phyloP scores from a whole-genome alignment of 2,329 filamentous ascomycete species.

The Pseudogymnoascus sp. region DNA sequence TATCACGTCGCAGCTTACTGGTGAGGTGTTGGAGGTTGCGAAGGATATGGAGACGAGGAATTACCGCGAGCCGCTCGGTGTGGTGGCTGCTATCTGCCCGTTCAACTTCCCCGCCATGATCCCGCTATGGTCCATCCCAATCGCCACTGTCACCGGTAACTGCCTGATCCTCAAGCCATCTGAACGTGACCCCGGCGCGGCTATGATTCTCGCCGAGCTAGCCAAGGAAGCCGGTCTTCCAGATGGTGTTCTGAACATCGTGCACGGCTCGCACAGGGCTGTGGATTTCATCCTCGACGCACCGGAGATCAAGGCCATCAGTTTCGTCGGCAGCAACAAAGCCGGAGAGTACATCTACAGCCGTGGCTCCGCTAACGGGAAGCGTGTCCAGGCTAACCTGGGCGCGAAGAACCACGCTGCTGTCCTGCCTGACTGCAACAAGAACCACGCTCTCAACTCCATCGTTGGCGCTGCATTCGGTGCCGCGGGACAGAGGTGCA shows the following conservation, averaged over 20 bases:
- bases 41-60: slow-evolving; percentile 86
- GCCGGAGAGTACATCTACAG: slow-evolving; percentile 81
- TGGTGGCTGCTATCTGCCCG: slow-evolving; percentile 77
- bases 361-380: slow-evolving; percentile 73
- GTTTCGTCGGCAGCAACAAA: slow-evolving; percentile 81
- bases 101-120: slow-evolving; percentile 95
- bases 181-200: slow-evolving; percentile 74
- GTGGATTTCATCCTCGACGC: slow-evolving; percentile 84
- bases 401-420: slow-evolving; percentile 86
- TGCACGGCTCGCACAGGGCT: slow-evolving; percentile 72
- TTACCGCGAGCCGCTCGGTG: slow-evolving; percentile 73
- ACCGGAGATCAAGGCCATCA: slow-evolving; percentile 76
- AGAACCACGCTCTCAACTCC: slow-evolving; percentile 80
- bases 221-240: slow-evolving; percentile 75
- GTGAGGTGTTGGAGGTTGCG: slow-evolving; percentile 74
- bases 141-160: slow-evolving; percentile 77
- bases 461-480: slow-evolving; percentile 79
- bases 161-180: slow-evolving; percentile 80
- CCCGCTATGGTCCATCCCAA: slow-evolving; percentile 82
- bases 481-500: slow-evolving; percentile 77
- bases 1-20: slow-evolving; percentile 74
- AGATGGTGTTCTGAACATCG: slow-evolving; percentile 71
- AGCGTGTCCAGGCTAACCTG: slow-evolving; percentile 81
- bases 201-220: slow-evolving; percentile 78
- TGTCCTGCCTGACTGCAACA: slow-evolving; percentile 78